Evolutionary conservation across 257 asterid species (phyloP), one percentile per base, ranked within the genome.

Genomic region (Forsythia suspensa): DNA sequence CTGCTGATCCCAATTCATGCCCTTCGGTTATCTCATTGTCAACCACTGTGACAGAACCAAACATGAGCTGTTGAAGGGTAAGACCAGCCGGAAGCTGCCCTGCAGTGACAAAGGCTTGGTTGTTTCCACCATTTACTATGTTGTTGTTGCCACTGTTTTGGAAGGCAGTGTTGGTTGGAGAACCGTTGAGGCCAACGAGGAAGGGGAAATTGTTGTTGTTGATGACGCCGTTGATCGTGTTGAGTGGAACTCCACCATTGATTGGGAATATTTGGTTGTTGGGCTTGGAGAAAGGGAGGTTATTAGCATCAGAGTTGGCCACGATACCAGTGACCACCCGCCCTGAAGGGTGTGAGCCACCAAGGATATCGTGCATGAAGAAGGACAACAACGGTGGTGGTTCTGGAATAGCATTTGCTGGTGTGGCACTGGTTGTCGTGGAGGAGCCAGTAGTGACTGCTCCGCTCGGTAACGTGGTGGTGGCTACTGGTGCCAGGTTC

Each of bases 221-320:
- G 86, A 95, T 84, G 59, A 82, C 85, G 52, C 85, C 83, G 29
- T 93, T 90, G 77, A 93, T 85, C 76, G 91, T 88, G 92, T 90
- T 93, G 65, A 95, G 98, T 1, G 99, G 95, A 44, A 95, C 93
- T 0, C 99, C 99, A 4, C 99, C 99, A 39, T 90, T 79, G 84
- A 95, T 36, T 34, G 98, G 99, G 89, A 93, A 93, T 74, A 95
- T 66, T 5, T 59, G 90, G 80, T 88, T 87, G 92, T 82, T 93
- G 20, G 92, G 85, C 71, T 87, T 88, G 70, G 98, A 86, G 91
- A 95, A 95, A 0, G 99, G 97, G 71, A 95, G 92, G 81, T 82
- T 85, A 85, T 90, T 93, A 36, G 86, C 91, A 46, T 88, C 88
- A 7, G 93, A 82, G 84, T 79, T 93, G 55, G 98, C 89, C 55